These are phyloP conservation scores for Amoebophrya sp. DNA, from an alignment of 169 alveolate species.

Conservation along the genomic window DNA sequence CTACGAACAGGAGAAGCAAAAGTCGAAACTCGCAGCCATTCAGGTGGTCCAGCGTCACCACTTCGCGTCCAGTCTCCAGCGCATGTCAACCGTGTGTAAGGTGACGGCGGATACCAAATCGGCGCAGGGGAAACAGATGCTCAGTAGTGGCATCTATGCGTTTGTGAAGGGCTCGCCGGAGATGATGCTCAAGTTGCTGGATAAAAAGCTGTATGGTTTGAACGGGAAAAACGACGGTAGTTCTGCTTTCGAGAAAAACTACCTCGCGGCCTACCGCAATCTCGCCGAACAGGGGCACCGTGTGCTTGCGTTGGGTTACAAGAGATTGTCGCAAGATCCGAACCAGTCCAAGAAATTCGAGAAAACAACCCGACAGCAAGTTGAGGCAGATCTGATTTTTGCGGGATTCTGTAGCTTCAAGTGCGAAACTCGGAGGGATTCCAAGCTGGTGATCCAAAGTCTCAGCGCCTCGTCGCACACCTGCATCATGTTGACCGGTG, in stretches of 20 bases:
- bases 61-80: constrained; percentile 40
- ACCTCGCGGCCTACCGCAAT: not conserved
- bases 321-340: not conserved
- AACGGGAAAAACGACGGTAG: too few species aligned
- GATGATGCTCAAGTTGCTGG: constrained; percentile 33
- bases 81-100: constrained; percentile 20
- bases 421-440: constrained; percentile 31
- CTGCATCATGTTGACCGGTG: constrained; percentile 47
- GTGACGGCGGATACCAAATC: not conserved
- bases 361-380: not conserved
- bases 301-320: not conserved
- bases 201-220: not conserved
- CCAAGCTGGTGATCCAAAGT: constrained; percentile 40
- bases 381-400: constrained; percentile 28
- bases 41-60: not conserved
- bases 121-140: not conserved
- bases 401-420: constrained; percentile 47
- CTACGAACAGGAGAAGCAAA: not conserved
- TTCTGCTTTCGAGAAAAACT: not conserved
- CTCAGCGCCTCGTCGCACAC: constrained; percentile 40
- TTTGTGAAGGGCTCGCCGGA: constrained; percentile 47
- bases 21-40: not conserved
- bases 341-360: not conserved
- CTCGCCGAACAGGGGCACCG: constrained; percentile 11
- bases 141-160: constrained; percentile 29